These are phyloP conservation scores for Pinguiococcus pyrenoidosus DNA, from an alignment of 108 stramenopile species.

Conservation along the genomic window DNA sequence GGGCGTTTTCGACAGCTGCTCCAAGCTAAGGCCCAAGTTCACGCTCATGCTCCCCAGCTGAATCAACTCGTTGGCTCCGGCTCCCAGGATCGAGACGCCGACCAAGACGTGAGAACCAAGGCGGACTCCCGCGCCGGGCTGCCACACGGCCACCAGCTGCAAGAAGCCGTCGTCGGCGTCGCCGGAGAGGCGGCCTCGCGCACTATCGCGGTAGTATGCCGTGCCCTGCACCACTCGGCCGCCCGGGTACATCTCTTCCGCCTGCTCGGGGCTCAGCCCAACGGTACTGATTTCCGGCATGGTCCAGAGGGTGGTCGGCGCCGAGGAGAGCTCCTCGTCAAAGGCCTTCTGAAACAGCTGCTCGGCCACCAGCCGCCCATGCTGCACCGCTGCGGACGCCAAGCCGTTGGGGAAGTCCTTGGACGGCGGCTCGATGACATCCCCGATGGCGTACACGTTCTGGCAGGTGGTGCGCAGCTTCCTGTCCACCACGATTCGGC, in stretches of 20 bases:
- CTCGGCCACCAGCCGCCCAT: slow-evolving; percentile 10
- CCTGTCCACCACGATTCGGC: slow-evolving; percentile 15
- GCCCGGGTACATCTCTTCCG: neutral
- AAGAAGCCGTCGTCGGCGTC: slow-evolving; percentile 14
- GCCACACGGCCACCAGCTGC: slow-evolving; percentile 12
- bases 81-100: slow-evolving; percentile 15
- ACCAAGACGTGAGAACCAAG: slow-evolving; percentile 12
- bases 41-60: slow-evolving; percentile 26
- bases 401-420: too few relatives aligned
- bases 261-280: slow-evolving; percentile 14
- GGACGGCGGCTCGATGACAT: slow-evolving; percentile 17
- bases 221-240: slow-evolving; percentile 11
- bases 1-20: slow-evolving; percentile 24
- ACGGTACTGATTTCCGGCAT: slow-evolving; percentile 18
- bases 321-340: neutral
- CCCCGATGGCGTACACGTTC: slow-evolving; percentile 14
- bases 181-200: slow-evolving; percentile 15
- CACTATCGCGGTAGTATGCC: slow-evolving; percentile 21
- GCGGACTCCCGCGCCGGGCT: neutral
- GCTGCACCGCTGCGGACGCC: slow-evolving; percentile 18
- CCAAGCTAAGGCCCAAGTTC: slow-evolving; percentile 6
- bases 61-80: slow-evolving; percentile 28
- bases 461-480: slow-evolving; percentile 10
- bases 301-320: slow-evolving; percentile 24
- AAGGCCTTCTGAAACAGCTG: slow-evolving; percentile 7